Base-by-base conservation (phyloP, 2,329 filamentous ascomycete genomes). In the Dactylellina drechsleri region DNA sequence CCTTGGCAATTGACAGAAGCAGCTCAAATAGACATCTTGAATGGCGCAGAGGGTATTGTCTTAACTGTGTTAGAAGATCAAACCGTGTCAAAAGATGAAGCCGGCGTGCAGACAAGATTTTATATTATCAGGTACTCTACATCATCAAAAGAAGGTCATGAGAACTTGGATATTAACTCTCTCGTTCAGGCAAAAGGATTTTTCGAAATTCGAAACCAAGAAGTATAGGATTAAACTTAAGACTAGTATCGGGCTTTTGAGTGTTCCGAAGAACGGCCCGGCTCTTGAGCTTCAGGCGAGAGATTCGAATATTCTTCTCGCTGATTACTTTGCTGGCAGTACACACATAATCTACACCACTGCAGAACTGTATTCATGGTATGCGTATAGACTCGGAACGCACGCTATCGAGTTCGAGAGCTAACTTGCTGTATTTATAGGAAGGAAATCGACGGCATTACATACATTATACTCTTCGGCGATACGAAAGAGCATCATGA, bases 311-410 rank as follows among this genome's bases (percentile, higher is more conserved):
- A 85, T 90, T 49, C 87, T 90, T 78, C 86, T 91, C 2, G 87
- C 85, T 0, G 88, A 92, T 77, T 92, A 91, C 74, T 83, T 86
- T 10, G 81, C 91, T 56, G 88, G 87, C 0, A 84, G 85, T n/a
- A 81, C 83, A 3, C 86, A 83, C 0, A 79, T 92, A 12, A 80
- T 91, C 0, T 92, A 91, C 81, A 90, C 88, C 0, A 89, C 90
- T 0, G 89, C 88, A 0, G 90, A 92, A 78, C 85, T 92, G 23
- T 88, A 89, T 76, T 91, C 89, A 0, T 90, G 89, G 87, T 73
- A 65, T 41, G 47, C 18, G 15, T 31, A 6, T 16, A 28, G 3
- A 28, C 26, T 28, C 26, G 26, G 7, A 7, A 28, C 7, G 26
- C 26, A 28, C 7, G 26, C 26, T 28, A 28, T 28, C 26, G 26